Evolutionary conservation across 1,284 basidiomycete genomes (phyloP).

Genomic region (Papiliotrema flavescens): DNA sequence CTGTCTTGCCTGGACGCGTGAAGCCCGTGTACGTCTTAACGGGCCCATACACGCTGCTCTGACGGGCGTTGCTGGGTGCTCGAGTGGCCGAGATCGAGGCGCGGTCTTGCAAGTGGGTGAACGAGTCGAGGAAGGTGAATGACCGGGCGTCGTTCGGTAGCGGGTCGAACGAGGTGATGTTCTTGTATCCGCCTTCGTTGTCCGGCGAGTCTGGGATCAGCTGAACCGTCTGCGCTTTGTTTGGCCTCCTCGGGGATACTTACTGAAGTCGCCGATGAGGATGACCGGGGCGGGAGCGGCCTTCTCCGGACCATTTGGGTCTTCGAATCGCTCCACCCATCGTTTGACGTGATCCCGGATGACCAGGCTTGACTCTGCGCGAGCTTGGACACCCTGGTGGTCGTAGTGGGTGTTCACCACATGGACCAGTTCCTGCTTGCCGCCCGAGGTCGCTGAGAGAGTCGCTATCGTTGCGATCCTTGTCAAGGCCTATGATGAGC

Average conservation of each 20-base stretch:
- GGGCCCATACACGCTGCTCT: conserved; percentile 35
- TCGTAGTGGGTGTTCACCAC: conserved; percentile 48
- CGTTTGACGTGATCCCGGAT: conserved; percentile 31
- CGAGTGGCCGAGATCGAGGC: background rate
- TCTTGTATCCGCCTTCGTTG: conserved; percentile 41
- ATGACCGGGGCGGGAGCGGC: conserved; percentile 18
- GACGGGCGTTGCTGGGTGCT: conserved; percentile 1
- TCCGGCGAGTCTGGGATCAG: conserved; percentile 40
- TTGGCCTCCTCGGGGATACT: too few species aligned
- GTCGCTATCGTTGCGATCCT: conserved; percentile 44
- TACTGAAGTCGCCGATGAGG: conserved; percentile 46
- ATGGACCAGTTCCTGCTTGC: conserved; percentile 25
- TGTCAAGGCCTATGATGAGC: conserved; percentile 4
- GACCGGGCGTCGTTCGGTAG: conserved; percentile 19
- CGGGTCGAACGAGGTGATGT: conserved; percentile 31
- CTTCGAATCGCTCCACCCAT: conserved; percentile 30
- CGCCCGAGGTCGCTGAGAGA: conserved; percentile 14
- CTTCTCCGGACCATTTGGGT: background rate
- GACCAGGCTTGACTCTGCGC: conserved; percentile 37
- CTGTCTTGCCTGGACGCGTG: conserved; percentile 19
- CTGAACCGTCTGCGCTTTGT: background rate
- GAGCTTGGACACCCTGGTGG: conserved; percentile 32
- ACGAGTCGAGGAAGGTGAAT: conserved; percentile 38
- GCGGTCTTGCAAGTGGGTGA: conserved; percentile 16
- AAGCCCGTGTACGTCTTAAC: conserved; percentile 39